Evolutionary conservation across 2,329 filamentous ascomycete species (phyloP).

Genomic region (Diplocarpon rosae): DNA sequence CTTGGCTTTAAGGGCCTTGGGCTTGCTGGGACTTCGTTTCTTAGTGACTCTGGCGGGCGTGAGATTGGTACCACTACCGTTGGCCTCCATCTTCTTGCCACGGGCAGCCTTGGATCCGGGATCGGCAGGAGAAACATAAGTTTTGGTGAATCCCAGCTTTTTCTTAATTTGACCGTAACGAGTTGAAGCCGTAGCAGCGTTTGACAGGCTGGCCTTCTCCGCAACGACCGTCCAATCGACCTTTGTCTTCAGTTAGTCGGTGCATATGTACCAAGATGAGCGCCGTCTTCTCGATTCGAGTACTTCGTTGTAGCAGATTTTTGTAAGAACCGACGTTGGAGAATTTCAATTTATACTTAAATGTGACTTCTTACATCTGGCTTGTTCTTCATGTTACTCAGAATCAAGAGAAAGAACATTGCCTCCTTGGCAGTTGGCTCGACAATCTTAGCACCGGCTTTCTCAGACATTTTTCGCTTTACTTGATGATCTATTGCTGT

Average conservation of each 20-base stretch:
- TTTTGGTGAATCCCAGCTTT: slow-evolving; percentile 29
- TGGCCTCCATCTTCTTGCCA: not conserved
- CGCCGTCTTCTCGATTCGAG: not conserved
- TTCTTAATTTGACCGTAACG: slow-evolving; percentile 41
- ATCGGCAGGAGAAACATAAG: not conserved
- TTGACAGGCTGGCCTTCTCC: slow-evolving; percentile 33
- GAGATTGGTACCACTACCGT: slow-evolving; percentile 9
- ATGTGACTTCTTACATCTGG: slow-evolving; percentile 12
- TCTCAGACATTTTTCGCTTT: not conserved
- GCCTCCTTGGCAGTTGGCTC: slow-evolving; percentile 13
- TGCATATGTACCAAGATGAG: not conserved
- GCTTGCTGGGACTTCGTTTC: slow-evolving; percentile 1
- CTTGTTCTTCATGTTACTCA: slow-evolving; percentile 12
- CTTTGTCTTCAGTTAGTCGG: not conserved
- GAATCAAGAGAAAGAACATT: slow-evolving; percentile 12
- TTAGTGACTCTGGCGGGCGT: slow-evolving; percentile 9
- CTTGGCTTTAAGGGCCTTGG: not conserved
- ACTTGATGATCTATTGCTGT: too few species aligned
- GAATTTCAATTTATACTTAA: not conserved
- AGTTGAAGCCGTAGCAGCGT: slow-evolving; percentile 34
- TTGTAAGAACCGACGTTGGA: not conserved
- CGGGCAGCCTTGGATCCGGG: not conserved
- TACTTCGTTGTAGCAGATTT: not conserved
- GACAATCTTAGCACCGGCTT: not conserved
- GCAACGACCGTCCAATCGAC: slow-evolving; percentile 38